These are phyloP conservation scores for Eleusine indica DNA, from an alignment of 176 grass and related monocot species.

Conservation along the genomic window DNA sequence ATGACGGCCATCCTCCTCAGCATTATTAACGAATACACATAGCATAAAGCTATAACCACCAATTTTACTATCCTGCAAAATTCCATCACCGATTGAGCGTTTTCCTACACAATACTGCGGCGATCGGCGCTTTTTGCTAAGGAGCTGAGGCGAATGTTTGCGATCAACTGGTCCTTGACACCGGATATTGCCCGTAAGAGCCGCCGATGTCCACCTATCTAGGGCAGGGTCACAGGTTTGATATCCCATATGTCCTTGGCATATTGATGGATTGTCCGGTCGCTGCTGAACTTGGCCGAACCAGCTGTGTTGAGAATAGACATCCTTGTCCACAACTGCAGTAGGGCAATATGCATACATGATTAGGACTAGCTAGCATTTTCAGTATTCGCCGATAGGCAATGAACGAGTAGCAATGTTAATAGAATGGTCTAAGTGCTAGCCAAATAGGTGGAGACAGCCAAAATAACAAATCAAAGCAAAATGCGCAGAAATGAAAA, in stretches of 20 bases:
- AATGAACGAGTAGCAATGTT: background rate
- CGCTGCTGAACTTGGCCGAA: constrained; percentile 93
- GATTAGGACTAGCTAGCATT: background rate
- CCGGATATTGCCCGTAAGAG: background rate
- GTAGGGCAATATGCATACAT: constrained; percentile 1
- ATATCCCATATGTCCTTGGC: constrained; percentile 92
- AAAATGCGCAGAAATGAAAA: constrained; percentile 1
- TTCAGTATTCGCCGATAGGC: no score
- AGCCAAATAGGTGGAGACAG: background rate
- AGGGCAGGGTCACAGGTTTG: constrained; percentile 59
- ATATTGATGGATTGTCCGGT: constrained; percentile 90
- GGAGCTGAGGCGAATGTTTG: constrained; percentile 9
- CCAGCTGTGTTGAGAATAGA: constrained; percentile 87
- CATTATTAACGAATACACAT: constrained; percentile 28
- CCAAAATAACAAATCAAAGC: background rate
- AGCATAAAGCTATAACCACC: background rate
- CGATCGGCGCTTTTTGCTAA: constrained; percentile 1
- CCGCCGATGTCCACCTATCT: background rate
- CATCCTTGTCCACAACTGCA: constrained; percentile 91
- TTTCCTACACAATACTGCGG: constrained; percentile 37
- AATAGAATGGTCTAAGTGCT: background rate
- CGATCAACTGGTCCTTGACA: background rate
- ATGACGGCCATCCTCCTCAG: constrained; percentile 23
- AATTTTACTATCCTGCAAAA: constrained; percentile 3
- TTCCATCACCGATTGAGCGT: background rate